A percentile compares a stretch with the other conserved stretches of the same genome.
Conservation (phyloP, 2,329 filamentous ascomycete species). For the Fusarium graminum region DNA sequence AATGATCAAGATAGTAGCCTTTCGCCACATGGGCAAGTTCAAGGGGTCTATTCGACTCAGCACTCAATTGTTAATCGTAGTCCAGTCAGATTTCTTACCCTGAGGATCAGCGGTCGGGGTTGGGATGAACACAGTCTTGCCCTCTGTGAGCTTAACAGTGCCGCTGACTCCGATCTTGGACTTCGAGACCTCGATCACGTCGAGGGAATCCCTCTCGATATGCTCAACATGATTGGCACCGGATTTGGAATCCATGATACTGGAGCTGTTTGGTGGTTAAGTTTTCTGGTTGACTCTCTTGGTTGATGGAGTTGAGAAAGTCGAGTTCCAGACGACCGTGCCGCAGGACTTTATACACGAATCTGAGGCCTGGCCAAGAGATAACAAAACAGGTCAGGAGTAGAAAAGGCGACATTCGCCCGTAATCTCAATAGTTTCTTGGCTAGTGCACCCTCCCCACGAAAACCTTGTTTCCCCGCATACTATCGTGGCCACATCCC, state of each 20-base stretch:
- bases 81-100: background rate
- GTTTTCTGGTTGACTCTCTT: slow-evolving; percentile 9
- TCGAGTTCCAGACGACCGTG: slow-evolving; percentile 2
- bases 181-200: slow-evolving; percentile 34
- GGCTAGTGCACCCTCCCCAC: slow-evolving; percentile 24
- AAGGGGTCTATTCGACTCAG: slow-evolving; percentile 35
- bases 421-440: slow-evolving; percentile 13
- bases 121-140: slow-evolving; percentile 36
- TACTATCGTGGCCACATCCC: slow-evolving; percentile 39
- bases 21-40: slow-evolving; percentile 46
- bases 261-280: slow-evolving; percentile 2
- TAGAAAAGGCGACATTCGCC: background rate
- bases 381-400: slow-evolving; percentile 13
- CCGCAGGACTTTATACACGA: slow-evolving; percentile 28
- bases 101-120: slow-evolving; percentile 41
- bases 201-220: slow-evolving; percentile 35
- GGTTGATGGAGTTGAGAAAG: slow-evolving; percentile 17
- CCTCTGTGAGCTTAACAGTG: slow-evolving; percentile 40
- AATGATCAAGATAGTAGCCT: slow-evolving; percentile 33
- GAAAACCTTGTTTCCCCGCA: slow-evolving; percentile 34
- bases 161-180: slow-evolving; percentile 41
- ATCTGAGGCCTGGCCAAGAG: slow-evolving; percentile 7
- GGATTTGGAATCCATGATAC: slow-evolving; percentile 37
- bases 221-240: slow-evolving; percentile 40
- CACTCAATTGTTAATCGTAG: background rate